Percentiles rank a stretch among this genome's conserved stretches.
These are phyloP conservation scores for Dendrobium catenatum DNA, from an alignment of 106 monocot genomes.

Conservation along the genomic window DNA sequence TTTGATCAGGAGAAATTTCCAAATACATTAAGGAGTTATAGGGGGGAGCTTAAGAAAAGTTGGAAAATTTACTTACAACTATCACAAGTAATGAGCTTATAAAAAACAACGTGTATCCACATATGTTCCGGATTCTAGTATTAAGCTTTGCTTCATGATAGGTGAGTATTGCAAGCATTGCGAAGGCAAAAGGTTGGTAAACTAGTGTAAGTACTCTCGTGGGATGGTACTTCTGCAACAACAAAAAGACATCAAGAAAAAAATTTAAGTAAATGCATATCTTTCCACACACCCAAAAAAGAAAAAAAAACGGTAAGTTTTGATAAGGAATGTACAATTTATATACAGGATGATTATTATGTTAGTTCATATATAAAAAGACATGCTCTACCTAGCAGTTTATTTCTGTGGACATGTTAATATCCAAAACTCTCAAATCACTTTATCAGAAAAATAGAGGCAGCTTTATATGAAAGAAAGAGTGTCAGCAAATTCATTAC, in stretches of 20 bases:
- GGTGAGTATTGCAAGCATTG: conserved; percentile 14
- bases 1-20: not conserved
- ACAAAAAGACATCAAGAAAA: not conserved
- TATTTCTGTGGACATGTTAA: not conserved
- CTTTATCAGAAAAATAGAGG: not conserved
- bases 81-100: conserved; percentile 19
- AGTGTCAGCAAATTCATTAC: no score
- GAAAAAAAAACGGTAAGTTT: not conserved
- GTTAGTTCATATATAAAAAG: not conserved
- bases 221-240: conserved; percentile 28
- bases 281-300: not conserved
- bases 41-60: not conserved
- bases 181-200: conserved; percentile 31
- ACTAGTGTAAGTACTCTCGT: conserved; percentile 27
- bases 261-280: not conserved
- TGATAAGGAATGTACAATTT: not conserved
- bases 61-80: conserved; percentile 17
- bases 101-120: conserved; percentile 26
- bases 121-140: conserved; percentile 22
- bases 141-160: conserved; percentile 27
- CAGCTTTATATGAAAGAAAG: no score
- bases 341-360: not conserved
- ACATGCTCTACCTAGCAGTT: not conserved
- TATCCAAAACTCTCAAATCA: no score
- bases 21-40: not conserved